Evolutionary conservation across 176 grass and related monocot species (phyloP), one percentile per base, ranked within the genome.

Genomic region (Typha latifolia): DNA sequence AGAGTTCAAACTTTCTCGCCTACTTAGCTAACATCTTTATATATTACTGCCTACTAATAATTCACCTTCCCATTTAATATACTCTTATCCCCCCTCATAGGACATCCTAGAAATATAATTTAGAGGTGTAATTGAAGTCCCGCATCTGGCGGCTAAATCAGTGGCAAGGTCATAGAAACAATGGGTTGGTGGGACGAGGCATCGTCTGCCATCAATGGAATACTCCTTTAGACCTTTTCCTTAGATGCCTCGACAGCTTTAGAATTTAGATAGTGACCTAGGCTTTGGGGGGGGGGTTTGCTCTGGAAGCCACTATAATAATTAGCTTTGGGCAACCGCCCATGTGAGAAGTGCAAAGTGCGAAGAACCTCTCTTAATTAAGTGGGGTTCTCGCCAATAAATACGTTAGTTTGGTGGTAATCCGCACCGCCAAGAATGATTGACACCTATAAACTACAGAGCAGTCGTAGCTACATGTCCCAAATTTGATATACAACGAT

Each of bases 341-440:
- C 69, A 80, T 81, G 81, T 84, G 80, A 65, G 63, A 65, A 56
- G 77, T 63, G 72, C 72, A 67, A 18, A 62, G 77, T 57, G 72
- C 72, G 63, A 18, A 37, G 61, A 27, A 74, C 64, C 66, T 87
- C 75, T 63, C 20, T 67, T 49, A 43, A 8, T 43, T 43, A 12
- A 68, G 80, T 84, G 81, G 71, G 49, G 63, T 77, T 66, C 62
- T 48, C 64, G 66, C 12, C 12, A 52, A 18, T 14, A 32, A 22
- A 48, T 14, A 27, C 64, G 3, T 12, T 6, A 32, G 18, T 12
- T 11, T 43, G 37, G 9, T 10, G 37, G 37, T 43, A 43, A 43
- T 43, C 37, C 37, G 37, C 7, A 43, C 6, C 37, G 37, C 37
- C 37, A 10, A 43, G 37, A 43, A 43, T 43, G 8, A 43, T 43